phyloP scores from a whole-genome alignment of 768 basidiomycete species.

The Kwoniella sp. region DNA sequence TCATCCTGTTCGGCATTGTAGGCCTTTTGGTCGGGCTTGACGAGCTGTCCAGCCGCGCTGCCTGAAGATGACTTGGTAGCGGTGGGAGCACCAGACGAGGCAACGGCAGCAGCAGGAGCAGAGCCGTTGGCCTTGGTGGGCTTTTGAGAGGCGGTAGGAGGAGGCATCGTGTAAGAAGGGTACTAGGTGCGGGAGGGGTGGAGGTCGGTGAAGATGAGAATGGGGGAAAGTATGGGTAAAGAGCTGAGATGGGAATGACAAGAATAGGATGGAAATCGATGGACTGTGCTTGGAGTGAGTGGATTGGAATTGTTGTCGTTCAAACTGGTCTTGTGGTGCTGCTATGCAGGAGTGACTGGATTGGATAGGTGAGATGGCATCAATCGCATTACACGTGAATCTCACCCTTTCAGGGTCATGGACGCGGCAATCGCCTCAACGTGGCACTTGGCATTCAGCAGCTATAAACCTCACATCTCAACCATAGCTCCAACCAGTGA shows the following conservation, averaged over 20 bases:
- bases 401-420: slow-evolving; percentile 4
- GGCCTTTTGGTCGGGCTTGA: slow-evolving; percentile 80
- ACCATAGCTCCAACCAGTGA: no score
- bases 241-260: neutral
- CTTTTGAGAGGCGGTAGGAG: slow-evolving; percentile 52
- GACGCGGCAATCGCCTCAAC: neutral
- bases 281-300: neutral
- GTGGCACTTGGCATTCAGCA: slow-evolving; percentile 17
- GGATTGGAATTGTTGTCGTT: neutral
- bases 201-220: no score
- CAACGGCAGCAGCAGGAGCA: slow-evolving; percentile 10
- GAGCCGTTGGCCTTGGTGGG: slow-evolving; percentile 40
- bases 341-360: neutral
- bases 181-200: neutral
- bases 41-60: slow-evolving; percentile 35
- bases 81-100: slow-evolving; percentile 12
- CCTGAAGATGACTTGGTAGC: slow-evolving; percentile 28
- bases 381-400: slow-evolving; percentile 10
- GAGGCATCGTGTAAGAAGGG: slow-evolving; percentile 41
- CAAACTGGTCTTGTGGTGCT: neutral
- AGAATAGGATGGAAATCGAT: neutral
- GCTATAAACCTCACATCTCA: no score
- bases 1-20: slow-evolving; percentile 83
- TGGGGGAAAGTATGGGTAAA: neutral
- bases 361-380: neutral